Evolutionary conservation across 306 rosid genomes (phyloP), one percentile per base, ranked within the genome.

Genomic region (Cicer yamashitae): DNA sequence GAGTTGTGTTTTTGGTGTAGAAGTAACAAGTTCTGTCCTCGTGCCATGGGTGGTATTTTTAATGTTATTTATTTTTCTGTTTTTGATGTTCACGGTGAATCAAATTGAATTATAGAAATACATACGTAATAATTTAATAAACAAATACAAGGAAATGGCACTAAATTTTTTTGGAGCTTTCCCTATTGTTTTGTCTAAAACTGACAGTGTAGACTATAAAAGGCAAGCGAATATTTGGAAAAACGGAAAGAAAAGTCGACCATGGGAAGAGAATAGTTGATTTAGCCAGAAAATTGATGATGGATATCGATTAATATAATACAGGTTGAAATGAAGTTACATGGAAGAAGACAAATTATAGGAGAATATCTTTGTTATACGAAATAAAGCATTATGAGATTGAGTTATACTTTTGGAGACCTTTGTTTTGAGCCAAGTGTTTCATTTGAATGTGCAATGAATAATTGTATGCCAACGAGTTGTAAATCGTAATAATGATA

Each of bases 271-370:
- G 39, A 20, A 50, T 58, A 53, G 54, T 72, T 34, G 15, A 6
- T 79, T 75, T 40, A 71, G 45, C 15, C 56, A 72, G 72, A 43
- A 50, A 51, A 17, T 58, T 57, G 71, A 74, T 46, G 22, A 48
- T 74, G 79, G 60, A 71, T 30, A 57, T 58, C 67, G 15, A 34
- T 45, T 15, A 7, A 17, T 59, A 57, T 57, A 6, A 17, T 63
- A 46, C 10, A 14, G 73, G 37, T 52, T 37, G 18, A 71, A 79
- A 50, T 41, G 15, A 13, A 66, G 67, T 71, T 34, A 34, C 71
- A 41, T 71, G 70, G 51, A 43, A 59, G 70, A 77, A 60, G 77
- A 18, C 62, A 46, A 10, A 34, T 67, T 25, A 25, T 25, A 50
- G 14, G 75, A 50, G 73, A 71, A 20, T 51, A 54, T 57, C 52